These are phyloP conservation scores for Knufia petricola DNA, from an alignment of 2,329 filamentous ascomycete genomes.

Conservation along the genomic window DNA sequence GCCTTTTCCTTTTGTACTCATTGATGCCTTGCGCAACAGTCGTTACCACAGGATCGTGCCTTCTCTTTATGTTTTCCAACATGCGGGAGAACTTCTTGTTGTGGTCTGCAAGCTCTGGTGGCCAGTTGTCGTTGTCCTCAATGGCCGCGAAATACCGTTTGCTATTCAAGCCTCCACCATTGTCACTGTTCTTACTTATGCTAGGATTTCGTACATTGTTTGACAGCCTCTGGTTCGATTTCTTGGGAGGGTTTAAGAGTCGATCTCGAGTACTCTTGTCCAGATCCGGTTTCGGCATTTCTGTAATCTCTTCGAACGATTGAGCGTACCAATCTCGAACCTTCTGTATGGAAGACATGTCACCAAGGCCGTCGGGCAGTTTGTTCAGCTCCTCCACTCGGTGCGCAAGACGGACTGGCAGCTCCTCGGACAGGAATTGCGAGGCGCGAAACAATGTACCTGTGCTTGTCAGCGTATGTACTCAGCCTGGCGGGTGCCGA, in stretches of 20 bases:
- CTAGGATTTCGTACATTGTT: conserved; percentile 87
- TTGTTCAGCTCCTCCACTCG: conserved; percentile 88
- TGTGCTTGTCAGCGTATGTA: conserved; percentile 28
- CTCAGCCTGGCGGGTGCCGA: conserved; percentile 1
- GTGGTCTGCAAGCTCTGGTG: conserved; percentile 86
- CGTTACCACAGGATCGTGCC: conserved; percentile 94
- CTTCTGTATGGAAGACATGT: conserved; percentile 92
- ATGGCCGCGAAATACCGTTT: conserved; percentile 85
- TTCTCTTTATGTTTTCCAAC: conserved; percentile 84
- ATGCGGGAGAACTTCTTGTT: conserved; percentile 84
- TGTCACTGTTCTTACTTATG: conserved; percentile 54
- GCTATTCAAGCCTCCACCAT: conserved; percentile 42
- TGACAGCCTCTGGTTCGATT: conserved; percentile 57
- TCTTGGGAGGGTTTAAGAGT: conserved; percentile 48
- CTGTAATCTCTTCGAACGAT: conserved; percentile 98
- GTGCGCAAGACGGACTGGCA: conserved; percentile 92
- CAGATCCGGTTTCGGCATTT: conserved; percentile 67
- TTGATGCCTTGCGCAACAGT: conserved; percentile 96
- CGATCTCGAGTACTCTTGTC: conserved; percentile 66
- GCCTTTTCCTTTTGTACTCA: conserved; percentile 92
- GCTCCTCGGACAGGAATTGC: conserved; percentile 95
- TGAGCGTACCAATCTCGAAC: conserved; percentile 99
- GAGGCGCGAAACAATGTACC: conserved; percentile 95
- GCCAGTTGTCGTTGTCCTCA: conserved; percentile 83
- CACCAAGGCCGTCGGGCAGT: conserved; percentile 87